Conservation (phyloP, 2,329 filamentous ascomycete species). For the Alternaria ventricosa region DNA sequence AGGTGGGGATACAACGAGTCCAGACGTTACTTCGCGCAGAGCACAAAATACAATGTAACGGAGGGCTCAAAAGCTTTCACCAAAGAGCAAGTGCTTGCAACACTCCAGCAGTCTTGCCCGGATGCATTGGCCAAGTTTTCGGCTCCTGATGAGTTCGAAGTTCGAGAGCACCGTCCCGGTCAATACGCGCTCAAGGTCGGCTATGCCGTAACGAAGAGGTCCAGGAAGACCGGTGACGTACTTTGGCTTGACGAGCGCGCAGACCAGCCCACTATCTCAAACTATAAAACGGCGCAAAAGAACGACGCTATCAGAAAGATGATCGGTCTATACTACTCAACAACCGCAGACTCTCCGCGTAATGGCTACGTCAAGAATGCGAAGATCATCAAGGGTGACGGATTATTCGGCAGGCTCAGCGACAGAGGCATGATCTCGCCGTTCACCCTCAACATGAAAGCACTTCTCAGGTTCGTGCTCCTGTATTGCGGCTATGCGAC, state of each 20-base stretch:
- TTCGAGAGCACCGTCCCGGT: not conserved
- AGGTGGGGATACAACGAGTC: too few species aligned
- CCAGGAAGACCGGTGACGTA: not conserved
- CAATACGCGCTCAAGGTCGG: not conserved
- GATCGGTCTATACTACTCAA: too few species aligned
- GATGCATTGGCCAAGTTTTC: not conserved
- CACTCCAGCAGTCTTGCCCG: not conserved
- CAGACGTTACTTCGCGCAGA: too few species aligned
- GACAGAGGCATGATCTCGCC: not conserved
- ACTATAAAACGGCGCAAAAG: not conserved
- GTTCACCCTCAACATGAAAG: not conserved
- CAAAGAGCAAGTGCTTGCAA: not conserved
- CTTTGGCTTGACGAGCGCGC: not conserved
- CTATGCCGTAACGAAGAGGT: not conserved
- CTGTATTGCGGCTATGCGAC: not conserved
- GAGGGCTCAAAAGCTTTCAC: not conserved
- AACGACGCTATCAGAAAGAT: too few species aligned
- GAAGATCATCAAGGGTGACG: not conserved
- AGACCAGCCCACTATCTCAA: too few species aligned
- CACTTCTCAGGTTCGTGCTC: not conserved
- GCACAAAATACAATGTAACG: too few species aligned
- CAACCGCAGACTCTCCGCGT: too few species aligned
- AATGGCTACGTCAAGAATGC: not conserved
- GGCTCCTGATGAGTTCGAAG: not conserved
- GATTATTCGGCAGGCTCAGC: not conserved